These are phyloP conservation scores for Ploettnerulaceae sp. DNA, from an alignment of 2,329 filamentous ascomycete genomes.

Conservation along the genomic window DNA sequence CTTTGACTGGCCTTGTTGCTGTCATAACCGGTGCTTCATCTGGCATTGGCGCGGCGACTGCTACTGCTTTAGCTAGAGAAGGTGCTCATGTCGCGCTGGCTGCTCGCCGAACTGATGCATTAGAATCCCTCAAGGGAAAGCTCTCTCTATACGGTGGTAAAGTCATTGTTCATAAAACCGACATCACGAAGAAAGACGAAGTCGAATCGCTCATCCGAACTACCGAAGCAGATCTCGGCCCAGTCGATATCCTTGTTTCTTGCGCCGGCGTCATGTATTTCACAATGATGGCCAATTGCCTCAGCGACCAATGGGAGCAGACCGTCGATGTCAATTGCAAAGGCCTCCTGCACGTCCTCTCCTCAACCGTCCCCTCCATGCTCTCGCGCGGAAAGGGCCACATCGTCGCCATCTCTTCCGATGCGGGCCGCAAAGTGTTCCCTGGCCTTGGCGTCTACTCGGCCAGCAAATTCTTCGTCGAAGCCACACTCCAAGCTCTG, in stretches of 20 bases:
- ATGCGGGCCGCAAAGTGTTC: slow-evolving; percentile 77
- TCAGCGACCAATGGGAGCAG: slow-evolving; percentile 71
- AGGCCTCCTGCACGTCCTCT: slow-evolving; percentile 68
- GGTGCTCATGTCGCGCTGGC: slow-evolving; percentile 69
- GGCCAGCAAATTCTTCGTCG: slow-evolving; percentile 80
- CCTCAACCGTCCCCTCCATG: slow-evolving; percentile 66
- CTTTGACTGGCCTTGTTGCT: slow-evolving; percentile 63
- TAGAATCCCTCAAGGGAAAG: slow-evolving; percentile 61
- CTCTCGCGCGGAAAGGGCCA: slow-evolving; percentile 64
- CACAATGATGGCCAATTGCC: slow-evolving; percentile 76
- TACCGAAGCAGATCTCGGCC: slow-evolving; percentile 58
- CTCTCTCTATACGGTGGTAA: slow-evolving; percentile 55
- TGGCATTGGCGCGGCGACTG: slow-evolving; percentile 73
- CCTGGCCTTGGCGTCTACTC: slow-evolving; percentile 78
- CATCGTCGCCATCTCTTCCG: slow-evolving; percentile 76
- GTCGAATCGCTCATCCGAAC: slow-evolving; percentile 61
- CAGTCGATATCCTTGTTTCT: slow-evolving; percentile 72
- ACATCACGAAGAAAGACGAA: slow-evolving; percentile 63
- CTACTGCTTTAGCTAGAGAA: slow-evolving; percentile 61
- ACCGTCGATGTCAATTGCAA: slow-evolving; percentile 87
- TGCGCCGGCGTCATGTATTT: slow-evolving; percentile 87
- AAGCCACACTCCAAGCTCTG: slow-evolving; percentile 71
- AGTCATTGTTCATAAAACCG: slow-evolving; percentile 64
- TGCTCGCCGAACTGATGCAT: slow-evolving; percentile 63
- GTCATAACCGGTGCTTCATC: slow-evolving; percentile 77